Base-by-base conservation (phyloP, 768 basidiomycete genomes). In the Trametes elegans region DNA sequence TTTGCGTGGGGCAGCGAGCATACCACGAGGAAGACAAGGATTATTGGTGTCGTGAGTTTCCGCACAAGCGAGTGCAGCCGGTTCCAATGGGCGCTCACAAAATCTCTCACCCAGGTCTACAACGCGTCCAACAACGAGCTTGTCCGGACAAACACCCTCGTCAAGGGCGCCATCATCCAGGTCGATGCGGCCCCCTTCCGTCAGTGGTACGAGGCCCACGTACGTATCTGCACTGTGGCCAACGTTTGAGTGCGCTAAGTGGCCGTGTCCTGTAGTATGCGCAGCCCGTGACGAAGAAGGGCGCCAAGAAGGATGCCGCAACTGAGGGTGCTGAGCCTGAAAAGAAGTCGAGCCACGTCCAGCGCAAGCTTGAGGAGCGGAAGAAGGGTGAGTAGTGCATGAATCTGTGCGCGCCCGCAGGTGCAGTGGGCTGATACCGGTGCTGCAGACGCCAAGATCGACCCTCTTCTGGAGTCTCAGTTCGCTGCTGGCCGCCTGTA, bases 121-220 rank as follows among this genome's bases (percentile, higher is more conserved):
- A 99, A 98, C 74, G 85, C 97, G 41, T 95, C 97, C 61, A 99
- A 98, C 86, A 99, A 99, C 78, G 97, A 99, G 77, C 86, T 98
- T 69, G 96, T 99, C 70, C 92, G 97, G 67, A 99, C 97, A 68
- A 98, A 99, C 80, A 99, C 97, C 51, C 87, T 99, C 54, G 97
- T 99, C 71, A 98, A 96, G 81, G 81, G 88, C 59, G 90, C 90
- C 63, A 89, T 99, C 76, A 91, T 99, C 74, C 95, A 98, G 73
- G 74, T 99, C 68, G 97, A 99, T 78, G 96, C 97, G 60, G 87
- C 96, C 28, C 97, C 97, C 60, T 99, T 98, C 91, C 86, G 95
- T 64, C 95, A 98, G 79, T 98, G 95, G 95, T 99, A 98, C 71
- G 97, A 99, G 78, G 78, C 92, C 35, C 95, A 98, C 77, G 93